phyloP scores from a whole-genome alignment of 2,329 filamentous ascomycete species.

The Botryotinia narcissicola region DNA sequence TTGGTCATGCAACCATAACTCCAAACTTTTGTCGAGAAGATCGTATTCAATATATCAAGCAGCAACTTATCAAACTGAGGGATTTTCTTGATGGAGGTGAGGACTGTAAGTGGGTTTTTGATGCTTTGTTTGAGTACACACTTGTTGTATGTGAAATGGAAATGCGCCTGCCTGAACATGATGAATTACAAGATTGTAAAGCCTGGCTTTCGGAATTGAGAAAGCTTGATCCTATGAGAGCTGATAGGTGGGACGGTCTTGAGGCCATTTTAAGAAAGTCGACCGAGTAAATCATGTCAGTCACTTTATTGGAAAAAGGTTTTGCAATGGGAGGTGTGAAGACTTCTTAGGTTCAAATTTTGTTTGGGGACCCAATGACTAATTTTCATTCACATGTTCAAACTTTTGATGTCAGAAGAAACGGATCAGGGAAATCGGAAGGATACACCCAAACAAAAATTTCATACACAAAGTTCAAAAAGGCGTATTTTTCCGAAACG shows the following conservation, averaged over 20 bases:
- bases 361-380: background rate
- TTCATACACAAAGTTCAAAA: background rate
- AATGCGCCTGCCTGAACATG: constrained; percentile 41
- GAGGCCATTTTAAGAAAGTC: constrained; percentile 24
- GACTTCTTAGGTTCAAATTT: background rate
- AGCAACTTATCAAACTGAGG: constrained; percentile 72
- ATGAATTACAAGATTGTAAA: constrained; percentile 41
- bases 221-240: constrained; percentile 38
- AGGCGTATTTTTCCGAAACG: background rate
- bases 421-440: background rate
- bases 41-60: constrained; percentile 61
- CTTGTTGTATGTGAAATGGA: constrained; percentile 56
- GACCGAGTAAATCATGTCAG: background rate
- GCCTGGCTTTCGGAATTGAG: constrained; percentile 37
- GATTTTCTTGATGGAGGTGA: constrained; percentile 62
- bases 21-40: constrained; percentile 60
- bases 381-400: background rate
- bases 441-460: background rate
- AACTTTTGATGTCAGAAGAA: background rate
- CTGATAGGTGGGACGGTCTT: constrained; percentile 39
- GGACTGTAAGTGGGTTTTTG: constrained; percentile 85
- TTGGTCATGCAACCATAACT: constrained; percentile 56
- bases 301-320: background rate
- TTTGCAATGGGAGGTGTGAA: background rate
- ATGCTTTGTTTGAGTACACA: constrained; percentile 76